Evolutionary conservation across 1,284 basidiomycete species (phyloP).

Genomic region (Athelia psychrophila): DNA sequence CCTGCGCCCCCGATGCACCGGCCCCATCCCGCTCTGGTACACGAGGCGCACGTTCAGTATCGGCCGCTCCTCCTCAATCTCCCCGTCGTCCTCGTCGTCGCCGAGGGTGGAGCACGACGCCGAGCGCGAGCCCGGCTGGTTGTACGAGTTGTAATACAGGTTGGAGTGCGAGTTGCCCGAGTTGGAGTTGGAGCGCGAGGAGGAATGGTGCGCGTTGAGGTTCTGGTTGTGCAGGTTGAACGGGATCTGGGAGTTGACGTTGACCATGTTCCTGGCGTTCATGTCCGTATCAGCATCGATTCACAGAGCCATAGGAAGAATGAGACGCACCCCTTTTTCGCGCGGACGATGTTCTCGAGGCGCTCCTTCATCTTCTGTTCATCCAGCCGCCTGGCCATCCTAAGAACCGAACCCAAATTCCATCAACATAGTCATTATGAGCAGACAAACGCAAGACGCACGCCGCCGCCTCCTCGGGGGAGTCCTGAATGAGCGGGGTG

Average conservation of each 20-base stretch:
- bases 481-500: too few species aligned
- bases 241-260: slow-evolving; percentile 57
- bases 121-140: background rate
- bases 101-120: background rate
- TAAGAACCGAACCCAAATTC: too few species aligned
- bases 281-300: slow-evolving; percentile 5
- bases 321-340: slow-evolving; percentile 56
- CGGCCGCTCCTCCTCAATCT: background rate
- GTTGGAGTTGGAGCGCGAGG: slow-evolving; percentile 36
- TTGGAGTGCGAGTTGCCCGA: background rate
- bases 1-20: background rate
- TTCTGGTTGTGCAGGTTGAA: slow-evolving; percentile 61
- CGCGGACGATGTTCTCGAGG: slow-evolving; percentile 54
- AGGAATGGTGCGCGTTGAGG: slow-evolving; percentile 27
- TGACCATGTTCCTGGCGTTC: slow-evolving; percentile 64
- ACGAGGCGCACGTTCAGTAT: background rate
- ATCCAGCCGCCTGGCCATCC: slow-evolving; percentile 28
- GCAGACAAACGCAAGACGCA: too few species aligned
- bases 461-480: too few species aligned
- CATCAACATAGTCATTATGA: too few species aligned
- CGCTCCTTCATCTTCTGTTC: slow-evolving; percentile 52
- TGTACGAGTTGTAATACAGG: background rate
- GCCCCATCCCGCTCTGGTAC: too few species aligned
- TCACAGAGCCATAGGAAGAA: background rate
- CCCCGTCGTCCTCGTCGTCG: background rate